These are phyloP conservation scores for Huntiella savannae DNA, from an alignment of 2,329 filamentous ascomycete species.

Conservation along the genomic window DNA sequence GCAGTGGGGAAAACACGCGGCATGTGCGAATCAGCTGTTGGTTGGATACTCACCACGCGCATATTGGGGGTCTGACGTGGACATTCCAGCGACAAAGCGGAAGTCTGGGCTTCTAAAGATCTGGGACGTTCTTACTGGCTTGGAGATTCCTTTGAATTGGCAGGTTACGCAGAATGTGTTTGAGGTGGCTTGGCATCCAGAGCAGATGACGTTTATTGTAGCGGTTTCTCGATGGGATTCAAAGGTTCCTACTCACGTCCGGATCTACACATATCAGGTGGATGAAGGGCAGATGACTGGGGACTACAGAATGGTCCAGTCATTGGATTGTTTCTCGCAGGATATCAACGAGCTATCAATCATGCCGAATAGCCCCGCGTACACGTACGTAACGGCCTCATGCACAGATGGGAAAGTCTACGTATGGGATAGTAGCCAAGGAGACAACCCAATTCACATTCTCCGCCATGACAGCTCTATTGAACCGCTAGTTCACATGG, in stretches of 20 bases:
- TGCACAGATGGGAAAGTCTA: conserved; percentile 44
- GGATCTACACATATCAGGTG: conserved; percentile 18
- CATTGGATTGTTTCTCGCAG: conserved; percentile 36
- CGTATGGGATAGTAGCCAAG: conserved; percentile 40
- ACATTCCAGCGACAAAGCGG: conserved; percentile 38
- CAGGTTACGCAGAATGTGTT: conserved; percentile 41
- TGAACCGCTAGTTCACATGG: conserved; percentile 27
- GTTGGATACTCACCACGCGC: conserved; percentile 45
- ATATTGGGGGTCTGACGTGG: conserved; percentile 29
- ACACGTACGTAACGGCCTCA: conserved; percentile 38
- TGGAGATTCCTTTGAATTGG: conserved; percentile 28
- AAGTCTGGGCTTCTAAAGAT: conserved; percentile 40
- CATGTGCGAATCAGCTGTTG: conserved; percentile 31
- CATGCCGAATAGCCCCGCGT: conserved; percentile 31
- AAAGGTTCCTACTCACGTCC: conserved; percentile 34
- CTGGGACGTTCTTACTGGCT: conserved; percentile 31
- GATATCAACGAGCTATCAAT: conserved; percentile 46
- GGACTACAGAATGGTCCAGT: conserved; percentile 26
- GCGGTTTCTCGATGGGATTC: conserved; percentile 32
- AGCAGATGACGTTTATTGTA: conserved; percentile 31
- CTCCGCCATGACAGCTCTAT: conserved; percentile 31
- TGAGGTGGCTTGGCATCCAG: conserved; percentile 44
- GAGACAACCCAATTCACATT: conserved; percentile 36
- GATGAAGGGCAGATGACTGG: not conserved
- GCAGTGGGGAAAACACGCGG: conserved; percentile 34